Conservation (phyloP, 1,284 basidiomycete genomes). For the Heterobasidion irregulare region DNA sequence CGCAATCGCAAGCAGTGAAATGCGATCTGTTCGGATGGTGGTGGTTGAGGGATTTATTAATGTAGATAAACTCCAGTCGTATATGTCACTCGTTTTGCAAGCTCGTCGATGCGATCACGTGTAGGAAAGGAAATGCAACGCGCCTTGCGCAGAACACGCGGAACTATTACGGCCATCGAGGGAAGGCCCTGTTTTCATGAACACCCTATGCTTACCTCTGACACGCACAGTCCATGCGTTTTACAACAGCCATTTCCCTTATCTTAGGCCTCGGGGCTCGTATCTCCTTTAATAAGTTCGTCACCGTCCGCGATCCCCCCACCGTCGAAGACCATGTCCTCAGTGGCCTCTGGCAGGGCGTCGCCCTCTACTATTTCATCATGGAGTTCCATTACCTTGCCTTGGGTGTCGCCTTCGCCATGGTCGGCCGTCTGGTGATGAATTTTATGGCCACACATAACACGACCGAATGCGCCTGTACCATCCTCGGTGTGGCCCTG, state of each 20-base stretch:
- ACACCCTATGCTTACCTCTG: background rate
- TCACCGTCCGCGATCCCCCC: conserved; percentile 22
- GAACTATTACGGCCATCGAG: background rate
- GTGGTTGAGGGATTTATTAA: too few species aligned
- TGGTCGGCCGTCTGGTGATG: conserved; percentile 50
- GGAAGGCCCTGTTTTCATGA: background rate
- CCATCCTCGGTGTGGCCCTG: conserved; percentile 52
- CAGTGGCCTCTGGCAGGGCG: conserved; percentile 65
- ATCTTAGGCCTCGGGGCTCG: conserved; percentile 58
- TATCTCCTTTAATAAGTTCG: conserved; percentile 52
- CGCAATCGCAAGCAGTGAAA: too few species aligned
- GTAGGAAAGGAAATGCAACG: background rate
- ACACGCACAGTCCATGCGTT: conserved; percentile 12
- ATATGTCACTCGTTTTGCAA: background rate
- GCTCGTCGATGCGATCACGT: conserved; percentile 12
- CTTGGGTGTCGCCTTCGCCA: conserved; percentile 44
- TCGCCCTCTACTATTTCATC: conserved; percentile 59
- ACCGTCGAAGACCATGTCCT: conserved; percentile 54
- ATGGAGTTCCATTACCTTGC: conserved; percentile 44
- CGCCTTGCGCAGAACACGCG: background rate
- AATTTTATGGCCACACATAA: conserved; percentile 50
- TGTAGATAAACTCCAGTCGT: too few species aligned
- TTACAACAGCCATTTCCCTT: conserved; percentile 17
- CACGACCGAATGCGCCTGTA: conserved; percentile 40
- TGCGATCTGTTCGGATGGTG: too few species aligned